A percentile compares a stretch with the other conserved stretches of the same genome.
These are phyloP conservation scores for Aspergillus quadricinctus DNA, from an alignment of 2,329 filamentous ascomycete genomes.

Conservation along the genomic window DNA sequence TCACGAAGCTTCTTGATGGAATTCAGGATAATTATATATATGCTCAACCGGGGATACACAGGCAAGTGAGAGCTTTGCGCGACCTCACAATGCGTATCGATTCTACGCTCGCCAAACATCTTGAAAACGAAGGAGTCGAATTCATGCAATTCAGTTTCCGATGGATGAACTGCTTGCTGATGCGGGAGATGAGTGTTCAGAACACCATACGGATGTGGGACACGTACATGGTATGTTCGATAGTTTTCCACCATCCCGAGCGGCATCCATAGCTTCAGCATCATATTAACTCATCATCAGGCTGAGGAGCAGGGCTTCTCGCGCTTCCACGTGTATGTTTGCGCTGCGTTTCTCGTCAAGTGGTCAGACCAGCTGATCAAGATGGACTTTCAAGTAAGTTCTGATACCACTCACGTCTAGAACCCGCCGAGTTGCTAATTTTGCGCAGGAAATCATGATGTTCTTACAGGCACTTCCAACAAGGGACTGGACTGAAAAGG, in stretches of 20 bases:
- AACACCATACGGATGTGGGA: constrained; percentile 99
- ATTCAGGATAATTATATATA: constrained; percentile 99
- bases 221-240: constrained; percentile 75
- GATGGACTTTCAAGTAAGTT: constrained; percentile 78
- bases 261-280: not conserved
- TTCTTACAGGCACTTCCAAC: constrained; percentile 94
- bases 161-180: constrained; percentile 99
- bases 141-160: constrained; percentile 99
- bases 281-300: constrained; percentile 45
- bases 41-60: constrained; percentile 91
- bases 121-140: constrained; percentile 87
- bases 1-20: constrained; percentile 95
- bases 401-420: not conserved
- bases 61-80: constrained; percentile 82
- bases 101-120: constrained; percentile 73
- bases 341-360: constrained; percentile 94
- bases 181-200: constrained; percentile 93
- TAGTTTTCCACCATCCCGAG: not conserved
- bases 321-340: constrained; percentile 96
- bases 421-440: constrained; percentile 13
- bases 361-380: constrained; percentile 93
- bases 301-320: constrained; percentile 98
- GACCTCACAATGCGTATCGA: constrained; percentile 92
- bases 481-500: constrained; percentile 92
- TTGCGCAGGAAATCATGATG: constrained; percentile 94